These are phyloP conservation scores for Brassica nigra DNA, from an alignment of 345 rosid genomes.

Conservation along the genomic window DNA sequence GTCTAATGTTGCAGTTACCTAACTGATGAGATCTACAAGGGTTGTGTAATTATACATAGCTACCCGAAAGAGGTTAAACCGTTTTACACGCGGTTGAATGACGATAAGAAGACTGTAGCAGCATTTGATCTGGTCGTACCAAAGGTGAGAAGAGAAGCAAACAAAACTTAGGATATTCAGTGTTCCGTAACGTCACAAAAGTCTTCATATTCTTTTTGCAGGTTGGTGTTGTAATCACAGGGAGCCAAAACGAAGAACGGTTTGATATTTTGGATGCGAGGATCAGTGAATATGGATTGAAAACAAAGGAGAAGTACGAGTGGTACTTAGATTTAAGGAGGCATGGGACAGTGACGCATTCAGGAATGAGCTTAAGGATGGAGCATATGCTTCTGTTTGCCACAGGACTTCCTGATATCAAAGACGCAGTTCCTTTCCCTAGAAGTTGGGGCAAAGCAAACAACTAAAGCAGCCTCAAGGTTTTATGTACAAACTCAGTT, in stretches of 20 bases:
- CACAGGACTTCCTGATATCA: conserved; percentile 73
- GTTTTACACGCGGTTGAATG: conserved; percentile 65
- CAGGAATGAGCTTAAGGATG: conserved; percentile 71
- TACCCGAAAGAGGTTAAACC: conserved; percentile 69
- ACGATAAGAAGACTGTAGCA: conserved; percentile 78
- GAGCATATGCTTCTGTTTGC: conserved; percentile 73
- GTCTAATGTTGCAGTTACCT: conserved; percentile 54
- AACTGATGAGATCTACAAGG: conserved; percentile 68
- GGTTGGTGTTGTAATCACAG: conserved; percentile 70
- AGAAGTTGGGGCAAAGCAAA: conserved; percentile 56
- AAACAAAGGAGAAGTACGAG: conserved; percentile 58
- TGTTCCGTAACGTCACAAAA: conserved; percentile 6
- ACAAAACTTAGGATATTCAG: not conserved
- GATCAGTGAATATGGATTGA: conserved; percentile 55
- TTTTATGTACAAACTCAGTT: conserved; percentile 8
- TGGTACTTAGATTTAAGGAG: conserved; percentile 82
- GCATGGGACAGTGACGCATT: conserved; percentile 76
- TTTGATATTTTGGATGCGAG: conserved; percentile 51
- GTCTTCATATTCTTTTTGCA: conserved; percentile 40
- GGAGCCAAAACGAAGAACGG: conserved; percentile 89
- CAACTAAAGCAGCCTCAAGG: conserved; percentile 35
- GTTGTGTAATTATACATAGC: conserved; percentile 61
- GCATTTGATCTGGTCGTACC: conserved; percentile 92
- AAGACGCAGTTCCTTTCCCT: conserved; percentile 84
- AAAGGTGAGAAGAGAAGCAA: conserved; percentile 48